Evolutionary conservation across 805 yeast genomes (phyloP).

Genomic region (Ogataea salicorniae): DNA sequence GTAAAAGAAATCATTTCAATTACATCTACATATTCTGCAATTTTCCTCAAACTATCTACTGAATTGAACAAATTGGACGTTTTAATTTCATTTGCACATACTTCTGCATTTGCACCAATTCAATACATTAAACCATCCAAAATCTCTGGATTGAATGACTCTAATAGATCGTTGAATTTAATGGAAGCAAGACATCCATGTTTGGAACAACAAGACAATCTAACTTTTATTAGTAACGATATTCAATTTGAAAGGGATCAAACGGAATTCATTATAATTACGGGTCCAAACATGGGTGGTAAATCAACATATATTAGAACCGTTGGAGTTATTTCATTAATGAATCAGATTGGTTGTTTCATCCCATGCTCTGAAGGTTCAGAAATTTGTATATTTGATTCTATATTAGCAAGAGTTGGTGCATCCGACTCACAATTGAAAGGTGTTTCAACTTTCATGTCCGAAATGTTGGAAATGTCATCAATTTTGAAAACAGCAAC

Average conservation of each 20-base stretch:
- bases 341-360: slow-evolving; percentile 88
- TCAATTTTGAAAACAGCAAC: slow-evolving; percentile 80
- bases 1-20: slow-evolving; percentile 81
- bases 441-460: slow-evolving; percentile 94
- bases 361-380: slow-evolving; percentile 73
- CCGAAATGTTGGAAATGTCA: slow-evolving; percentile 94
- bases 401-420: slow-evolving; percentile 94
- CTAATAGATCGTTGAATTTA: slow-evolving; percentile 46
- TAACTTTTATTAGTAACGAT: slow-evolving; percentile 89
- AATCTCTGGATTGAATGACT: slow-evolving; percentile 48
- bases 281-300: slow-evolving; percentile 98
- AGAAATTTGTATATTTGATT: slow-evolving; percentile 80
- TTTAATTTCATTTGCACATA: slow-evolving; percentile 78
- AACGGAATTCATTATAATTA: slow-evolving; percentile 74
- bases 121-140: slow-evolving; percentile 69
- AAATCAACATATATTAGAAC: slow-evolving; percentile 91
- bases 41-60: slow-evolving; percentile 62
- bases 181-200: slow-evolving; percentile 92
- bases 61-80: slow-evolving; percentile 77
- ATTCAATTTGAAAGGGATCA: slow-evolving; percentile 53
- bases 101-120: slow-evolving; percentile 72
- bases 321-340: slow-evolving; percentile 76
- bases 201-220: slow-evolving; percentile 85
- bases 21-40: slow-evolving; percentile 75
- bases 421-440: slow-evolving; percentile 97